Percentiles rank a stretch among this genome's conserved stretches.
Conservation (phyloP, 148 eudicot species). For the Selenicereus undatus region DNA sequence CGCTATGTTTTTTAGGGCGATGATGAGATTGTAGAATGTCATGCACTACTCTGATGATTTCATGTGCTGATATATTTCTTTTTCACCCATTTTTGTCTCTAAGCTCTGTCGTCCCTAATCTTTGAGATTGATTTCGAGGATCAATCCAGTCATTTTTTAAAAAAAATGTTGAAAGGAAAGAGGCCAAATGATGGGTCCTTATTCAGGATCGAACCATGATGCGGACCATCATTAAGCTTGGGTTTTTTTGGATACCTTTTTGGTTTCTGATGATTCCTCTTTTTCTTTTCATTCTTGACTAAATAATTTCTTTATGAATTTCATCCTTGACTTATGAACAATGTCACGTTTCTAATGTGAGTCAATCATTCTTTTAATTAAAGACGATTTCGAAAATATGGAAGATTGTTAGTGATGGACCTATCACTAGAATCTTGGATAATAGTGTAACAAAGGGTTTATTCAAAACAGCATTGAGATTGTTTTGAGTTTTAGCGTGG, state of each 20-base stretch:
- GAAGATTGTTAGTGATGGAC: no score
- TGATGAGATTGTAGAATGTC: constrained; percentile 26
- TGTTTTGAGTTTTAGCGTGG: no score
- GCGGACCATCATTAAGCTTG: constrained; percentile 28
- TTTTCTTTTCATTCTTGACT: neutral
- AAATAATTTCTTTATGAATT: neutral
- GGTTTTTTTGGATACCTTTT: constrained; percentile 20
- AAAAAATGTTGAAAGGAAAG: neutral
- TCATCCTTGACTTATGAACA: no score
- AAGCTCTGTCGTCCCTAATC: constrained; percentile 11
- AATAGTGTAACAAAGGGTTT: no score
- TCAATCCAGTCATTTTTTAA: neutral
- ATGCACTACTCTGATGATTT: constrained; percentile 29
- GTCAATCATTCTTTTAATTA: no score
- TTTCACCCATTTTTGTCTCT: constrained; percentile 18
- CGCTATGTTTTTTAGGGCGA: constrained; percentile 1
- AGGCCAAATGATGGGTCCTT: constrained; percentile 25
- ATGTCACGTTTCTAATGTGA: no score
- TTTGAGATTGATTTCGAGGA: neutral
- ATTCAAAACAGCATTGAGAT: no score
- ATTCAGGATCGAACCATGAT: constrained; percentile 21
- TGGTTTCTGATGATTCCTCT: constrained; percentile 24
- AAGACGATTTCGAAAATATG: no score
- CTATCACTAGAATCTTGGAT: no score
- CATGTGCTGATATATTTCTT: constrained; percentile 9